phyloP scores from a whole-genome alignment of 2,329 filamentous ascomycete species.

The Nothophaeocryptopus gaeumannii region DNA sequence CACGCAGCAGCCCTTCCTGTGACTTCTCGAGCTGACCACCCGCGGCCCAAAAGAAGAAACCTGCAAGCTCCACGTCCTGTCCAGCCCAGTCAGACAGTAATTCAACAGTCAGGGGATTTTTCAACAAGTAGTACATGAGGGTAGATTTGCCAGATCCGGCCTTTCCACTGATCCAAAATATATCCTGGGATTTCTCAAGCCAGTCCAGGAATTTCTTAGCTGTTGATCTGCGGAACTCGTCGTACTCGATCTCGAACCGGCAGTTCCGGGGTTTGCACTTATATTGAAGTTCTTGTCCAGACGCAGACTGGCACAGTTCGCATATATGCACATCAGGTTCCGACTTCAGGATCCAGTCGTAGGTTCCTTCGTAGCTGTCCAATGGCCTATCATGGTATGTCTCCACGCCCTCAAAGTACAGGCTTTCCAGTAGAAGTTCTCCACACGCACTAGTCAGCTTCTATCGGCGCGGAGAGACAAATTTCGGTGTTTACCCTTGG shows the following conservation, averaged over 20 bases:
- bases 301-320: not conserved
- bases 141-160: slow-evolving; percentile 12
- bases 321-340: not conserved
- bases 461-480: too few relatives aligned
- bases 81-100: not conserved
- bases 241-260: not conserved
- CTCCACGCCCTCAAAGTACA: slow-evolving; percentile 3
- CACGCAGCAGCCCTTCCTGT: not conserved
- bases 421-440: not conserved
- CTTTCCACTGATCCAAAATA: slow-evolving; percentile 9
- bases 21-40: not conserved
- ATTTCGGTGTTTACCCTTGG: too few relatives aligned
- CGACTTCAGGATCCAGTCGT: slow-evolving; percentile 1
- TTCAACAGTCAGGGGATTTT: not conserved
- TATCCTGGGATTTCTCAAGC: not conserved
- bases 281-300: not conserved
- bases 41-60: slow-evolving; percentile 2
- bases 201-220: not conserved
- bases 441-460: too few relatives aligned
- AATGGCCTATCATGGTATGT: not conserved
- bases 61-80: not conserved
- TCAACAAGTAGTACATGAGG: slow-evolving; percentile 4
- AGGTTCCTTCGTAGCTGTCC: slow-evolving; percentile 1
- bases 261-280: not conserved
- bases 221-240: not conserved